Evolutionary conservation across 1,139 yeast species (phyloP), one percentile per base, ranked within the genome.

Genomic region (Suhomyces ambrosiae): DNA sequence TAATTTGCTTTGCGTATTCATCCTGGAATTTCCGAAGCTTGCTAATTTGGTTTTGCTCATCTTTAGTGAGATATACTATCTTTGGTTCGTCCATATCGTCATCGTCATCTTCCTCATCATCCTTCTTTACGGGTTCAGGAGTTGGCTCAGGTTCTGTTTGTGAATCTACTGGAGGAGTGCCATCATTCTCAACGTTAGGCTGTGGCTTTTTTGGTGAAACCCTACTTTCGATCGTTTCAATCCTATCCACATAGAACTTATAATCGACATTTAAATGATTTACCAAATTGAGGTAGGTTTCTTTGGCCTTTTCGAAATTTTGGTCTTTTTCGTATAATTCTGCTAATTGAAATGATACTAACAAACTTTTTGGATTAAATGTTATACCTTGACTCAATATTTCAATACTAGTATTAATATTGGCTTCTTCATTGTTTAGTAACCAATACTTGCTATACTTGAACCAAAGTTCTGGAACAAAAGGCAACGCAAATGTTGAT

Each of bases 381-480:
- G 60, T 52, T 10, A 83, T 55, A 3, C 88, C 89, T 41, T 76
- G 74, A 16, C 60, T 61, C 31, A 88, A 63, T 19, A 83, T 48
- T 25, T 75, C 67, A 27, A 63, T 60, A 43, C 64, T 58, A 38
- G 48, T 58, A 32, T 54, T 56, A 16, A 61, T 46, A 47, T 62
- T 62, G n/a, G 62, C 61, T 38, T 68, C 73, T 41, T 65, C 71
- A 38, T 64, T 61, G 17, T 44, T 45, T 30, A 50, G 47, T 15
- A 63, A 48, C 53, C 63, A 58, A 48, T 57, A 71, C 36, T 62
- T 61, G 35, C 52, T 56, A 46, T 57, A 88, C 40, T 83, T 82
- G 59, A 81, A 89, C 97, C 97, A 92, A 25, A 86, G 62, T 53
- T 87, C 95, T 0, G 97, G 88, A 30, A 76, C 79, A 58, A 85